Percentiles rank a stretch among this genome's conserved stretches.
Evolutionary conservation across 2,329 filamentous ascomycete species (phyloP).

Genomic region (Beauveria sp.): DNA sequence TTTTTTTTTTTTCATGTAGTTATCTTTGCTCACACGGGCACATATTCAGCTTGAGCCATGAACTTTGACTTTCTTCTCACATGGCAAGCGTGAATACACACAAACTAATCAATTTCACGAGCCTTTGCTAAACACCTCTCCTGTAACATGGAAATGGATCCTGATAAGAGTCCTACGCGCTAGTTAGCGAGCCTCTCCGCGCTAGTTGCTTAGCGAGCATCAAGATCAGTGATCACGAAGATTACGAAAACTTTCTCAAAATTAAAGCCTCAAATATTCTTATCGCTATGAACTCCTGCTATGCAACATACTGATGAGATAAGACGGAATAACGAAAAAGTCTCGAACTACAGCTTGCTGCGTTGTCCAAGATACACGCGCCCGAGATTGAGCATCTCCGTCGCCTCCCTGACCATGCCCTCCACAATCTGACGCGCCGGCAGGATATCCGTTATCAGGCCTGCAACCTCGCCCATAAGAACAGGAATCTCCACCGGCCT

Average conservation of each 20-base stretch:
- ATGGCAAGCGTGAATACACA: background rate
- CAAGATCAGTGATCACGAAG: no score
- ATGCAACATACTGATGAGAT: background rate
- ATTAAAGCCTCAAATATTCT: background rate
- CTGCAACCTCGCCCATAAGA: constrained; percentile 90
- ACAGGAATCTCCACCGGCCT: constrained; percentile 80
- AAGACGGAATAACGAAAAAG: background rate
- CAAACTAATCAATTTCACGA: no score
- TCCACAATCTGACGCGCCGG: constrained; percentile 75
- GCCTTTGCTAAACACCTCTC: no score
- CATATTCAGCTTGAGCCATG: no score
- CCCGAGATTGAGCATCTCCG: constrained; percentile 56
- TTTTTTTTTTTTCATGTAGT: background rate
- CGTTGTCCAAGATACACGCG: constrained; percentile 47
- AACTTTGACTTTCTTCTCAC: background rate
- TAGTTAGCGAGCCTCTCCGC: no score
- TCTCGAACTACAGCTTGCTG: constrained; percentile 32
- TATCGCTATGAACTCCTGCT: background rate
- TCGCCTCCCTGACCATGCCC: constrained; percentile 78
- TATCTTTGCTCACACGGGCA: background rate
- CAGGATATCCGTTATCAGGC: constrained; percentile 66
- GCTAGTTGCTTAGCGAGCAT: no score
- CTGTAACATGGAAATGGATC: no score
- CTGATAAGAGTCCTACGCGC: no score
- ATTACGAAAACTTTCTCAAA: no score